These are phyloP conservation scores for Silybum marianum DNA, from an alignment of 129 eudicot genomes.

Conservation along the genomic window DNA sequence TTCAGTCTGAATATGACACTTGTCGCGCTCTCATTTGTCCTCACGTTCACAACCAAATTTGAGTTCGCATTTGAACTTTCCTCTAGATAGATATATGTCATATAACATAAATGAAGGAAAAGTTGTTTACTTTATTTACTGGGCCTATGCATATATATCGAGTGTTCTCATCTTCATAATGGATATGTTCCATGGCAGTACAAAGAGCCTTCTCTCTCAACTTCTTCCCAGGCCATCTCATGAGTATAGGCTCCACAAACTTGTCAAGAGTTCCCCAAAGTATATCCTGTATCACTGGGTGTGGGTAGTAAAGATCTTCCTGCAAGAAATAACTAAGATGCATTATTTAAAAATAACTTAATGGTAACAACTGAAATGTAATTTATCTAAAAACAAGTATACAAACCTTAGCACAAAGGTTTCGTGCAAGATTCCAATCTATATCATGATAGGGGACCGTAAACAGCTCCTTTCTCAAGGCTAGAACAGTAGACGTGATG, in stretches of 20 bases:
- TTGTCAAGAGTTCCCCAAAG: constrained; percentile 86
- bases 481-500: constrained; percentile 69
- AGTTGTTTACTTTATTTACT: constrained; percentile 69
- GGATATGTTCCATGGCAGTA: constrained; percentile 83
- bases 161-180: constrained; percentile 93
- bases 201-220: constrained; percentile 80
- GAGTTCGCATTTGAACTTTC: too few relatives aligned
- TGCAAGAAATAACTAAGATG: constrained; percentile 42
- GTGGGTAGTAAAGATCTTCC: constrained; percentile 99
- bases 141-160: constrained; percentile 91
- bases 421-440: constrained; percentile 89
- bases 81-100: not conserved
- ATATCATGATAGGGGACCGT: constrained; percentile 78
- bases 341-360: not conserved
- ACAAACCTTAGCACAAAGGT: constrained; percentile 88
- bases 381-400: constrained; percentile 14
- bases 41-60: too few relatives aligned
- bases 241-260: constrained; percentile 72
- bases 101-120: not conserved
- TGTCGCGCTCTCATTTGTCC: too few relatives aligned
- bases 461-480: constrained; percentile 81
- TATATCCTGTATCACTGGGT: constrained; percentile 80
- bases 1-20: too few relatives aligned
- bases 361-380: not conserved
- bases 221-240: constrained; percentile 85